Conservation (phyloP, 805 yeast genomes). For the Metschnikowia lochheadii region DNA sequence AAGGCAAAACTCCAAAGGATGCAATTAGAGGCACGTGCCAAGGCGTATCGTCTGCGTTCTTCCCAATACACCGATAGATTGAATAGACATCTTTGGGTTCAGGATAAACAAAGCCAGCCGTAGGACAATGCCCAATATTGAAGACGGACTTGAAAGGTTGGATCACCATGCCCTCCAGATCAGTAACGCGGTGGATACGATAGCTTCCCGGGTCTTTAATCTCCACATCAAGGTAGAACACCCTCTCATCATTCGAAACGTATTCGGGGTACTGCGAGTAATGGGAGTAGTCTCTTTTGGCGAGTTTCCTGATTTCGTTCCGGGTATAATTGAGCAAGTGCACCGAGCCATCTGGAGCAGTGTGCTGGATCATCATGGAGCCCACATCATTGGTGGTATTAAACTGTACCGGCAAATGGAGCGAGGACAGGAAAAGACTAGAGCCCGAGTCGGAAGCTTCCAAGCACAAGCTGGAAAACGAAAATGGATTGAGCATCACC, state of each 20-base stretch:
- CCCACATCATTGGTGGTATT: constrained; percentile 77
- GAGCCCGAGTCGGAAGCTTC: constrained; percentile 29
- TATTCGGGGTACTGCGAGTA: constrained; percentile 23
- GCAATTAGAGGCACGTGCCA: constrained; percentile 44
- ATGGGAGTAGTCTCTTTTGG: constrained; percentile 29
- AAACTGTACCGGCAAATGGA: constrained; percentile 64
- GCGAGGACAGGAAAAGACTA: constrained; percentile 18
- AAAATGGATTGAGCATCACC: constrained; percentile 75
- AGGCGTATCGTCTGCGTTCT: constrained; percentile 38
- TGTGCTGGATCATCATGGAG: constrained; percentile 58
- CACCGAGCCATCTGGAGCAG: constrained; percentile 50
- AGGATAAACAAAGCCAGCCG: constrained; percentile 49
- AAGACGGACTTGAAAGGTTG: constrained; percentile 60
- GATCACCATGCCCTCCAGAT: constrained; percentile 55
- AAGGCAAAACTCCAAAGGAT: constrained; percentile 75
- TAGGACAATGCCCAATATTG: constrained; percentile 73
- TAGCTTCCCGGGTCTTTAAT: constrained; percentile 73
- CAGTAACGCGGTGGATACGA: constrained; percentile 62
- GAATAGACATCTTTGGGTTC: constrained; percentile 18
- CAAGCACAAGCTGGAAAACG: constrained; percentile 57
- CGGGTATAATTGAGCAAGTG: constrained; percentile 51
- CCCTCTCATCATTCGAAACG: constrained; percentile 31
- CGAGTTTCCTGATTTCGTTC: constrained; percentile 46
- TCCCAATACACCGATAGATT: constrained; percentile 52
- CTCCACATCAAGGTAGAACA: constrained; percentile 63